Base-by-base conservation (phyloP, 225 moss, liverwort and hornwort genomes). In the Neckera pumila region DNA sequence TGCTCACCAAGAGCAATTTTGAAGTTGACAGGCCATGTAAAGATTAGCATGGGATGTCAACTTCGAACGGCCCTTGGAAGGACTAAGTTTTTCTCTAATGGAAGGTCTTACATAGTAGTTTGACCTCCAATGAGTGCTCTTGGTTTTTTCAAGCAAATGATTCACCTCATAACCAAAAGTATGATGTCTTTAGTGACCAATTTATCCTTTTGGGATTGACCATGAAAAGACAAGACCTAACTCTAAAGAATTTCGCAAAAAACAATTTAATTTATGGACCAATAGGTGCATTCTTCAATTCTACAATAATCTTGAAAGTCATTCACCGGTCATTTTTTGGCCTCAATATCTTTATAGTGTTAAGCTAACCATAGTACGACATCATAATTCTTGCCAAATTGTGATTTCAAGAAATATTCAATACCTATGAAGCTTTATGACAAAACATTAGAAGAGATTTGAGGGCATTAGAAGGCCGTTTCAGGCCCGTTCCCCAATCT, bases 181-280 rank as follows among this genome's bases (percentile, higher is more conserved):
- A 2, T 66, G 21, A 66, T 36, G 36, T 20, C 6, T 3, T 9
- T 2, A 0, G 3, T 65, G 34, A 34, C 10, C 10, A 36, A 27
- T 13, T 2, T 27, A 0, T 61, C 61, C 13, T 27, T 28, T 1
- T 13, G 2, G 65, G 18, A 0, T 10, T 51, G 13, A 51, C 51
- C 51, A 1, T 51, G 14, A 51, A 51, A 51, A 51, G 51, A 51
- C 51, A 40, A 36, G 65, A 34, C 19, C 11, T 19, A 36, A 19
- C 10, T 36, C 19, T 1, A 65, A 23, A 8, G 40, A 14, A 40
- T 4, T 40, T 14, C 40, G 25, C 23, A 4, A 70, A 40, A 70
- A 38, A 23, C 25, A 36, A 70, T 70, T 14, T 1, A 40, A 66
- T 36, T 36, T n/a, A n/a, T n/a, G 1, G 6, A 21, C 66, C 12